Evolutionary conservation across 805 yeast species (phyloP).

Genomic region (Starmera quercuum): DNA sequence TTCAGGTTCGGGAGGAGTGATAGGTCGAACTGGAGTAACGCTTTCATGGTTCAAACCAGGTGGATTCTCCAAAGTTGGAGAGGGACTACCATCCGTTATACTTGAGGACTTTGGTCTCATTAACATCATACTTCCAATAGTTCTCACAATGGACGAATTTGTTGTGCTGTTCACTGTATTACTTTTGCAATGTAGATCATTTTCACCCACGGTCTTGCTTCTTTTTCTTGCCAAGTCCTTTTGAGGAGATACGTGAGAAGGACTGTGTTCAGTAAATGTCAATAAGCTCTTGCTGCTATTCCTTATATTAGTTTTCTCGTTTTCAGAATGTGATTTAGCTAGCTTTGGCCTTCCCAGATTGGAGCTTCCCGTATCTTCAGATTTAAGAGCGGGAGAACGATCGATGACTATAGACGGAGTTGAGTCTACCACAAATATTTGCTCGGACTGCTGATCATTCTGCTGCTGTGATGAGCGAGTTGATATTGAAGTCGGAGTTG

Average conservation of each 20-base stretch:
- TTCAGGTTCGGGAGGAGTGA: slow-evolving; percentile 21
- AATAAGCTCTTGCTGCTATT: background rate
- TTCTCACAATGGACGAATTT: slow-evolving; percentile 29
- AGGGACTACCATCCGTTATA: slow-evolving; percentile 4
- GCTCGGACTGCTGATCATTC: too few relatives aligned
- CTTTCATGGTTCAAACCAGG: slow-evolving; percentile 6
- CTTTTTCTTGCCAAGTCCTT: slow-evolving; percentile 15
- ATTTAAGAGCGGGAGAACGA: too few relatives aligned
- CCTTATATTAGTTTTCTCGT: background rate
- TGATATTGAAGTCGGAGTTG: slow-evolving; percentile 98
- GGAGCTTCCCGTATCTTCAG: too few relatives aligned
- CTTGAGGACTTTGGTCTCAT: slow-evolving; percentile 19
- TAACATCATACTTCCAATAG: slow-evolving; percentile 28
- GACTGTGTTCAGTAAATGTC: background rate
- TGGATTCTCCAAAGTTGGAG: slow-evolving; percentile 3
- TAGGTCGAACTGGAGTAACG: background rate
- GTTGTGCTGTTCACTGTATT: slow-evolving; percentile 8
- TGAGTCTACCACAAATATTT: too few relatives aligned
- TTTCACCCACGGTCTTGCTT: slow-evolving; percentile 19
- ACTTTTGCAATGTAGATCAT: slow-evolving; percentile 5
- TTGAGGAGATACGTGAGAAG: background rate
- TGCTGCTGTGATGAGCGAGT: slow-evolving; percentile 22
- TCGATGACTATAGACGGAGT: too few relatives aligned
- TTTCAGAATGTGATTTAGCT: slow-evolving; percentile 2
- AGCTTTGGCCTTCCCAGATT: slow-evolving; percentile 1